phyloP scores from a whole-genome alignment of 2,329 filamentous ascomycete genomes.

The Penicillium sp. region DNA sequence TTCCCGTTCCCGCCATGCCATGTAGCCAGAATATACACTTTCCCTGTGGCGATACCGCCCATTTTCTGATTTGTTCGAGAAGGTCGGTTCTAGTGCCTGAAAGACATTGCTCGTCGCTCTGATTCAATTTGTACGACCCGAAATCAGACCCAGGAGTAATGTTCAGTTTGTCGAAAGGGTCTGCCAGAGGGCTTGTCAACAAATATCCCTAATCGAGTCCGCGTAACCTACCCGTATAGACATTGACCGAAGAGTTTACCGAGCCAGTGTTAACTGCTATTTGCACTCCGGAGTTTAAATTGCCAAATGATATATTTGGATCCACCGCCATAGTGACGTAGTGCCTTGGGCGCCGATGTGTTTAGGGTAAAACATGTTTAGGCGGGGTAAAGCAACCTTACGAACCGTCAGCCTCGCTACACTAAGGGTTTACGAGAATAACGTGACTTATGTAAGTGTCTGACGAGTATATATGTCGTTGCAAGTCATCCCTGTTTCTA shows the following conservation, averaged over 20 bases:
- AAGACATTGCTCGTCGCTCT: slow-evolving; percentile 23
- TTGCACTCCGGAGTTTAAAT: background rate
- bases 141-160: slow-evolving; percentile 20
- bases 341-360: no score
- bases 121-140: slow-evolving; percentile 19
- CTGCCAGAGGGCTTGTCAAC: no score
- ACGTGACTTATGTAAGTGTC: no score
- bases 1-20: slow-evolving; percentile 36
- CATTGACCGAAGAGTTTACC: background rate
- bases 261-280: background rate
- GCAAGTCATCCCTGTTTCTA: no score
- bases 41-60: slow-evolving; percentile 20
- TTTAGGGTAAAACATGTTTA: no score
- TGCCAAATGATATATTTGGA: background rate
- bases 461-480: no score
- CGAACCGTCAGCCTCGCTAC: no score
- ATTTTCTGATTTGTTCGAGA: slow-evolving; percentile 24
- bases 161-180: slow-evolving; percentile 11
- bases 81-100: slow-evolving; percentile 22
- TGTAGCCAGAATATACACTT: slow-evolving; percentile 39
- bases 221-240: background rate
- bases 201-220: background rate
- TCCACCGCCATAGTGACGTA: no score
- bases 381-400: no score
- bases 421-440: no score